Percentiles rank a stretch among this genome's conserved stretches.
Conservation (phyloP, 75 land plant genomes). For the Chamaecyparis obtusa region DNA sequence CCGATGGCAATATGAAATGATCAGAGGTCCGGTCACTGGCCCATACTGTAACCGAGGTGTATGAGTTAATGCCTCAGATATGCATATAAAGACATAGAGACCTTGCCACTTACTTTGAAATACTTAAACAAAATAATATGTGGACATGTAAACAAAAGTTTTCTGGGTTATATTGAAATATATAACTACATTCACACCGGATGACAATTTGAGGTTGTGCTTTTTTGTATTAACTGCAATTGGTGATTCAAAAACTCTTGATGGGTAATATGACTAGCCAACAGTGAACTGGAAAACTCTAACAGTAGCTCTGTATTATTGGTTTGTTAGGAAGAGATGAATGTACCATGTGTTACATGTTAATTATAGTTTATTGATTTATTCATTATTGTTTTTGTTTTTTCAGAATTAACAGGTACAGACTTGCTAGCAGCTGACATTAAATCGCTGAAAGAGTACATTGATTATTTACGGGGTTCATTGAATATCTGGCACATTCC, state of each 20-base stretch:
- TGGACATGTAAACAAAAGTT: no score
- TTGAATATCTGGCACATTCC: slow-evolving; percentile 62
- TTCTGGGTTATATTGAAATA: no score
- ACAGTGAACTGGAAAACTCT: background rate
- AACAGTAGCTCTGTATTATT: background rate
- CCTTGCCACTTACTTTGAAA: no score
- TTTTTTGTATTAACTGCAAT: background rate
- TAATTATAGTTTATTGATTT: background rate
- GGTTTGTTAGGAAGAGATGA: background rate
- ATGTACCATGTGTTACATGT: background rate
- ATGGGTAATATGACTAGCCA: background rate
- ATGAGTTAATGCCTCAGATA: no score
- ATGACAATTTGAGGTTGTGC: background rate
- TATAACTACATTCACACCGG: no score
- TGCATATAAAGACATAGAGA: no score
- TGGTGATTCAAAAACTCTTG: background rate
- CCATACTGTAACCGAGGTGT: background rate
- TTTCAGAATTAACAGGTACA: slow-evolving; percentile 64
- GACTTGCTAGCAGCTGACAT: slow-evolving; percentile 83
- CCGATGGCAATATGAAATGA: background rate
- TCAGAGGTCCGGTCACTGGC: background rate
- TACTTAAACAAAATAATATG: no score
- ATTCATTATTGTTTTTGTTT: background rate
- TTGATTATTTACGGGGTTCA: slow-evolving; percentile 21
- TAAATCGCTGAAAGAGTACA: slow-evolving; percentile 59